phyloP scores from a whole-genome alignment of 164 flowering plant species.

The Tinospora cordifolia region DNA sequence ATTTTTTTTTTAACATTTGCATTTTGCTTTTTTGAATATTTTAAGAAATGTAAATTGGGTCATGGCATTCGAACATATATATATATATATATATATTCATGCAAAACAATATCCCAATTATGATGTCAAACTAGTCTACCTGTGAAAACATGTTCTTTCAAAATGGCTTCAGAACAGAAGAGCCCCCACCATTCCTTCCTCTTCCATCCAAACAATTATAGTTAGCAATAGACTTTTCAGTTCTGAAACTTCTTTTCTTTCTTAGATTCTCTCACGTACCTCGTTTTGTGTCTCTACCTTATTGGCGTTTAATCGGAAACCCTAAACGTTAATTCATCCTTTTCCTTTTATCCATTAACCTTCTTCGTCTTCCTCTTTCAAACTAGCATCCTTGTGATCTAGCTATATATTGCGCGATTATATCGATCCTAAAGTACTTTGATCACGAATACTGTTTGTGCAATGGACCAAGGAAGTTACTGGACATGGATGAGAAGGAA shows the following conservation, averaged over 20 bases:
- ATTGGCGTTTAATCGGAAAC: background rate
- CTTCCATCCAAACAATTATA: constrained; percentile 6
- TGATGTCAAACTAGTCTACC: background rate
- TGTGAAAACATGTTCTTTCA: background rate
- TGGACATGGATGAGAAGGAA: constrained; percentile 60
- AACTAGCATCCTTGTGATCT: background rate
- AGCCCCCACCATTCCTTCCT: constrained; percentile 9
- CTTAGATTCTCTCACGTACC: constrained; percentile 21
- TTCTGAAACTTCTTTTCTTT: constrained; percentile 8
- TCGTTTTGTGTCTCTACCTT: constrained; percentile 20
- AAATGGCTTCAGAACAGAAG: constrained; percentile 7
- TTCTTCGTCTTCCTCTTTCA: background rate
- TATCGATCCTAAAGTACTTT: background rate
- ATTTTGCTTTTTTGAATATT: no score
- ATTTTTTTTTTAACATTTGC: no score
- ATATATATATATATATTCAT: background rate
- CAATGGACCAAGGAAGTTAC: constrained; percentile 45
- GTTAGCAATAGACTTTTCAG: constrained; percentile 16
- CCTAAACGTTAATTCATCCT: constrained; percentile 4
- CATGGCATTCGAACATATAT: background rate
- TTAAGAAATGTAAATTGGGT: no score
- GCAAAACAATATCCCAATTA: background rate
- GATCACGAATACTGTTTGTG: background rate
- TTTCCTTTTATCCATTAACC: background rate
- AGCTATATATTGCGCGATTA: background rate